Evolutionary conservation across 164 flowering plant species (phyloP), one percentile per base, ranked within the genome.

Genomic region (Protea cynaroides): DNA sequence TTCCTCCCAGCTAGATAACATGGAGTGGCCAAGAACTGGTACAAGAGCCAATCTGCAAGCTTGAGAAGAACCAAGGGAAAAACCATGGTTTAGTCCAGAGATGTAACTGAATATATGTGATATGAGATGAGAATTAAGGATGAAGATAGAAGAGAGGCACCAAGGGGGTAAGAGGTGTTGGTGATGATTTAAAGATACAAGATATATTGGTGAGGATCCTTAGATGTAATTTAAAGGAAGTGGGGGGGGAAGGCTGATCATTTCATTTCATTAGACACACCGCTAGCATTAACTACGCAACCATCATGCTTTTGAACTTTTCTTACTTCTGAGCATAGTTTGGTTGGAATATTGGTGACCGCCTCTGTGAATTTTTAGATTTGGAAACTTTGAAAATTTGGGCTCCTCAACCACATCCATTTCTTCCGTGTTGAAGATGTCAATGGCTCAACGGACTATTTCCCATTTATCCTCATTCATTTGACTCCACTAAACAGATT

Each of bases 1-100:
- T 85, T 86, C 69, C 75, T 81, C 50, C 78, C 83, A 50, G 86
- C 88, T 65, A 63, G 74, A 66, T 76, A 79, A 60, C 80, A 80
- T 60, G 86, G 79, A 55, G 74, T 79, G 38, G 82, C 83, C 19
- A 90, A 47, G 14, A 87, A 74, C 58, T 81, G 82, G 82, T 74
- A 81, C 61, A 85, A 25, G 13, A 86, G 56, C 87, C 85, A 80
- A 19, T 88, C 81, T 53, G 68, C 76, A 22, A 86, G 69, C 73
- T 76, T 84, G 46, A 83, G 67, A 52, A 87, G 67, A 17, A 84
- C 80, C 75, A 74, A 66, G 1, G 82, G 77, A 51, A 82, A 74
- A 22, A 75, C 78, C 86, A 79, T 78, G 37, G 57, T 58, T 63
- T 0, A 14, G 10, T 25, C 47, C 17, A 29, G 8, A 40, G 14